Evolutionary conservation across 768 basidiomycete species (phyloP).

Genomic region (Lactarius akahatsu): DNA sequence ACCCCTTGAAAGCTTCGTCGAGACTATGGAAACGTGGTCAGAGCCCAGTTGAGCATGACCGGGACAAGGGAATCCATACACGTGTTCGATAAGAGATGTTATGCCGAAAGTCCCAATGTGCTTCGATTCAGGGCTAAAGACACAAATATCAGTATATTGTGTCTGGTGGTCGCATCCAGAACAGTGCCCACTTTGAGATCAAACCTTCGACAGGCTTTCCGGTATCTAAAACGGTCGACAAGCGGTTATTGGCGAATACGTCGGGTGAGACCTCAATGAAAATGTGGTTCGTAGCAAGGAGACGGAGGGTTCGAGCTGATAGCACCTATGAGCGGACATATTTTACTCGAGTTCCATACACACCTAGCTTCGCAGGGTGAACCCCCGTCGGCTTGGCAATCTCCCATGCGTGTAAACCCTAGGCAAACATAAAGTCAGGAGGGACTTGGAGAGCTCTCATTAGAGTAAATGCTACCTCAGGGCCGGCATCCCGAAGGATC

Average conservation of each 20-base stretch:
- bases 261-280: not conserved
- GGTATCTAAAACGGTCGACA: not conserved
- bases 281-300: not conserved
- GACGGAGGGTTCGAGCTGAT: not conserved
- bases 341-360: slow-evolving; percentile 36
- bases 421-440: not conserved
- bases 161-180: not conserved
- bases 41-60: not conserved
- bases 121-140: not conserved
- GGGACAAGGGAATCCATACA: not conserved
- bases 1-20: slow-evolving; percentile 37
- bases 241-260: not conserved
- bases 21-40: slow-evolving; percentile 6
- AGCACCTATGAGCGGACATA: not conserved
- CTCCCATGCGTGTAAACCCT: slow-evolving; percentile 6
- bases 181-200: not conserved
- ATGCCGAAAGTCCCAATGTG: slow-evolving; percentile 6
- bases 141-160: not conserved
- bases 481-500: slow-evolving; percentile 21
- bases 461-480: not conserved
- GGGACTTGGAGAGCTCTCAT: too few relatives aligned
- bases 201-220: slow-evolving; percentile 25
- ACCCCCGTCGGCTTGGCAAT: not conserved
- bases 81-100: not conserved
- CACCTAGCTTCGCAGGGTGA: slow-evolving; percentile 18